These are phyloP conservation scores for Barnettozyma populi DNA, from an alignment of 805 yeast genomes.

Conservation along the genomic window DNA sequence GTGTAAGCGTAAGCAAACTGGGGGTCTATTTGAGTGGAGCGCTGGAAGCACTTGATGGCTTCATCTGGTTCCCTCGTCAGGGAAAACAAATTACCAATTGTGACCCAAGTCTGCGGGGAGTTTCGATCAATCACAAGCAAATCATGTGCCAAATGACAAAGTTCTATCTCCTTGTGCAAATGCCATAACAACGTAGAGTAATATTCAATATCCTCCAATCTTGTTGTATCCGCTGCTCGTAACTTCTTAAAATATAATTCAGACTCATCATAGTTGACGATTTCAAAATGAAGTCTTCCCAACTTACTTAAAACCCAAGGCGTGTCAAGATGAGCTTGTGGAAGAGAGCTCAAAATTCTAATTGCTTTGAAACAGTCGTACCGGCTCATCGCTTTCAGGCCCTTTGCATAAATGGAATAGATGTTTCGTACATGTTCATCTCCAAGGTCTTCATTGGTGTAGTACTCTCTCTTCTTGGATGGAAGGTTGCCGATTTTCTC, in stretches of 20 bases:
- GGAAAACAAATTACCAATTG: constrained; percentile 84
- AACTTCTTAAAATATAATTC: constrained; percentile 57
- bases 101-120: constrained; percentile 88
- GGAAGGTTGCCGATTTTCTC: constrained; percentile 7
- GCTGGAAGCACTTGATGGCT: constrained; percentile 80
- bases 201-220: constrained; percentile 85
- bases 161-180: constrained; percentile 68
- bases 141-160: constrained; percentile 81
- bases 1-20: constrained; percentile 85
- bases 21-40: constrained; percentile 65
- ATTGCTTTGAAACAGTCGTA: constrained; percentile 82
- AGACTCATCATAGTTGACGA: constrained; percentile 77
- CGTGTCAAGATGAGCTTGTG: constrained; percentile 56
- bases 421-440: constrained; percentile 42
- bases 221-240: constrained; percentile 65
- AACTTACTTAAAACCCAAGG: constrained; percentile 82
- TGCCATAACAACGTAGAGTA: constrained; percentile 94
- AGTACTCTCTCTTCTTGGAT: constrained; percentile 13
- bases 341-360: constrained; percentile 57
- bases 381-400: constrained; percentile 51
- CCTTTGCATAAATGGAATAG: constrained; percentile 52
- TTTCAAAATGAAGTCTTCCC: constrained; percentile 82
- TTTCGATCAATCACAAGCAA: constrained; percentile 56
- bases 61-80: constrained; percentile 80
- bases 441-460: constrained; percentile 22